These are phyloP conservation scores for Coprinopsis strossmayeri DNA, from an alignment of 768 basidiomycete genomes.

Conservation along the genomic window DNA sequence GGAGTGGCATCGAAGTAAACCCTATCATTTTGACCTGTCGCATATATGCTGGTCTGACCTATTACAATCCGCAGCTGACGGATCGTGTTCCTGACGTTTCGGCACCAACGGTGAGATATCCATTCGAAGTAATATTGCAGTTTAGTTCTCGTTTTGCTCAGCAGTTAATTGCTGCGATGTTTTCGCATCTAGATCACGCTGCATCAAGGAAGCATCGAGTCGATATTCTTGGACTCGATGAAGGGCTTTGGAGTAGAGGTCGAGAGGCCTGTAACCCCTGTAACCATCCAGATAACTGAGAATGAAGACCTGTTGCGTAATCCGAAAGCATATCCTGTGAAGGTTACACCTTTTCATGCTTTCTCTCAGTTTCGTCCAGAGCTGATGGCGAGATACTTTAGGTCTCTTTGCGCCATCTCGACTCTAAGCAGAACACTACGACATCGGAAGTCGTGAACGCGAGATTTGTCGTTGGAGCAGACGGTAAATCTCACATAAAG, in stretches of 20 bases:
- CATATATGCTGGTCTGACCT: neutral
- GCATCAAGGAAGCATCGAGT: conserved; percentile 60
- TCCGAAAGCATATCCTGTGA: neutral
- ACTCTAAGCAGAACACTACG: neutral
- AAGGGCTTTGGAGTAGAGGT: conserved; percentile 27
- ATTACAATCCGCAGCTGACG: conserved; percentile 37
- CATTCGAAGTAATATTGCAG: conserved; percentile 50
- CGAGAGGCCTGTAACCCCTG: neutral
- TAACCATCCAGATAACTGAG: neutral
- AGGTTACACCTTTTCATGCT: neutral
- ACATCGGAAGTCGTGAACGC: conserved; percentile 55
- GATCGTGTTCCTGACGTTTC: conserved; percentile 58
- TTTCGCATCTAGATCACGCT: conserved; percentile 51
- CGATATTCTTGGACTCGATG: conserved; percentile 54
- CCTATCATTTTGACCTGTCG: neutral
- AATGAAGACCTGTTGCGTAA: neutral
- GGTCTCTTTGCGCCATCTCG: neutral
- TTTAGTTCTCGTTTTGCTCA: no score
- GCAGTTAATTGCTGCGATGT: no score
- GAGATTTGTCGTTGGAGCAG: conserved; percentile 72
- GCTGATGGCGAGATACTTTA: neutral
- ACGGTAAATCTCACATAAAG: conserved; percentile 37
- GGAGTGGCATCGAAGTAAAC: conserved; percentile 57
- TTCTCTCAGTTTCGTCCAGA: neutral
- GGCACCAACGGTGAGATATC: conserved; percentile 58